Conservation (phyloP, 192 early-diverging fungal species). For the Gaertneriomyces semiglobifer region DNA sequence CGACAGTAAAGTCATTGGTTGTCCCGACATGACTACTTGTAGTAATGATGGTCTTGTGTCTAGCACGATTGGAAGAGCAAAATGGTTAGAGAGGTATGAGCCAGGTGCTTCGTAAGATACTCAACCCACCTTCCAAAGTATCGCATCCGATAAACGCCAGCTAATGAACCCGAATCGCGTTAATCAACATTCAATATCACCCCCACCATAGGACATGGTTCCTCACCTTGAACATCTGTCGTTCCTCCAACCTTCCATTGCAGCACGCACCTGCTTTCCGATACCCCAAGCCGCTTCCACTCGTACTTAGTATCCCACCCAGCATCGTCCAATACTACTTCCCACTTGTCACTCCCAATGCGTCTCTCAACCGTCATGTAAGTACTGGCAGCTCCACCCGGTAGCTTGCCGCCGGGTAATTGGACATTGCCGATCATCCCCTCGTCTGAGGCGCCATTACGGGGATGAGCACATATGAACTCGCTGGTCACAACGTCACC, state of each 20-base stretch:
- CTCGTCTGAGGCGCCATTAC: conserved; percentile 33
- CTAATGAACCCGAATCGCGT: conserved; percentile 1
- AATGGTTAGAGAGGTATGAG: not conserved
- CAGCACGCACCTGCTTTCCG: conserved; percentile 34
- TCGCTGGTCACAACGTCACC: conserved; percentile 24
- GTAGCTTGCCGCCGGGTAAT: conserved; percentile 1
- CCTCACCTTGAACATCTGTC: conserved; percentile 12
- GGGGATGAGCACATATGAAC: conserved; percentile 48
- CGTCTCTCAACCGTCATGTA: conserved; percentile 44
- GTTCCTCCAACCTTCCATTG: conserved; percentile 38
- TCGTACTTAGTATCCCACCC: conserved; percentile 44
- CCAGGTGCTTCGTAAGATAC: not conserved
- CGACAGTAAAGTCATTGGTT: conserved; percentile 9
- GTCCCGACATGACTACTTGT: conserved; percentile 16
- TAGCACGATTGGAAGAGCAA: not conserved
- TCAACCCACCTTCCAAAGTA: conserved; percentile 28
- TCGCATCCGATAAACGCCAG: conserved; percentile 41
- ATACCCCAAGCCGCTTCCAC: conserved; percentile 39
- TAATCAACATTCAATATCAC: not conserved
- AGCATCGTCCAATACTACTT: conserved; percentile 35
- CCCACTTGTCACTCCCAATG: conserved; percentile 28
- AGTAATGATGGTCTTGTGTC: conserved; percentile 16
- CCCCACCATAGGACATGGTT: not conserved
- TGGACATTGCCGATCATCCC: conserved; percentile 7
- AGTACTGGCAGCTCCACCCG: conserved; percentile 12